Conservation (phyloP, 164 flowering plant genomes). For the Nymphaea colorata region DNA sequence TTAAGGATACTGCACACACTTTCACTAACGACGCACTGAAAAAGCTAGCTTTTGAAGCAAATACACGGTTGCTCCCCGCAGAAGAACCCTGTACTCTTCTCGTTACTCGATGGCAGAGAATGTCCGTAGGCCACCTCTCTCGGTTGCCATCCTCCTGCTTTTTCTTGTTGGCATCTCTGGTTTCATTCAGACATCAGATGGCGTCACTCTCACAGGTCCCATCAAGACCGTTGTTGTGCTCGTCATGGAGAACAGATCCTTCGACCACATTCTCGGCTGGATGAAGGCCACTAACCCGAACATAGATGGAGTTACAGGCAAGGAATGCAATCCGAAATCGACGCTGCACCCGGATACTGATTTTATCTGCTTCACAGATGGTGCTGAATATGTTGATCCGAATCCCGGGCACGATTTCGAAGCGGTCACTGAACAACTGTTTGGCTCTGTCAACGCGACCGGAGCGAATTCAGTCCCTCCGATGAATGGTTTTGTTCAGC, state of each 20-base stretch:
- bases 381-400: constrained; percentile 63
- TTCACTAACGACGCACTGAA: no score
- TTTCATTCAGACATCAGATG: neutral
- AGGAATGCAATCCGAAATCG: constrained; percentile 49
- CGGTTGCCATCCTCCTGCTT: neutral
- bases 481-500: constrained; percentile 75
- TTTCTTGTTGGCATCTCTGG: neutral
- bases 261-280: constrained; percentile 86
- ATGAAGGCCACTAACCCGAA: constrained; percentile 59
- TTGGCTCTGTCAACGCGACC: constrained; percentile 24
- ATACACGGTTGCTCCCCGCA: no score
- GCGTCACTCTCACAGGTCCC: constrained; percentile 18
- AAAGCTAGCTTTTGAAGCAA: no score
- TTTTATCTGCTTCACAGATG: constrained; percentile 49
- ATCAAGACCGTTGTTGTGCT: constrained; percentile 64
- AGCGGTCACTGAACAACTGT: constrained; percentile 41
- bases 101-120: neutral
- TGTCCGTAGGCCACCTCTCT: neutral
- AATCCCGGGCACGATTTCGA: constrained; percentile 81
- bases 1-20: no score
- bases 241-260: constrained; percentile 77
- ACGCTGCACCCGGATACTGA: constrained; percentile 18
- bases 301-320: constrained; percentile 66
- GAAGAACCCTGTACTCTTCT: neutral
- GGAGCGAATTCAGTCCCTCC: constrained; percentile 17